Evolutionary conservation across 225 moss, liverwort and hornwort species (phyloP), one percentile per base, ranked within the genome.

Genomic region (Marchantia polymorpha): DNA sequence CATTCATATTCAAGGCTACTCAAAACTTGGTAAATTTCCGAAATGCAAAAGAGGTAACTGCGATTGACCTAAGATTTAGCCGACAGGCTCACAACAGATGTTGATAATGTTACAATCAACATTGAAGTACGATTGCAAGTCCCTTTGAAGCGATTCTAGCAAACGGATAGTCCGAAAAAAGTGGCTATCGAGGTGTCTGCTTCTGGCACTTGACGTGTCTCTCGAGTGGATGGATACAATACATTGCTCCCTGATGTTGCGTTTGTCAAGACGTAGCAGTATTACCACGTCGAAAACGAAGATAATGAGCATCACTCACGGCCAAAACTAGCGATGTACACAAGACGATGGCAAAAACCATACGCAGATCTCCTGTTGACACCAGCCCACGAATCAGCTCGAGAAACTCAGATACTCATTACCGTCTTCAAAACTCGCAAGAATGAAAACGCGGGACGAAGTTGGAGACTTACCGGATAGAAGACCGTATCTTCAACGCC

Each of bases 401-500:
- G 20, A 26, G 26, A 13, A 50, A 51, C 12, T 23, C 19, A 3
- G 39, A 2, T 39, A 39, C 39, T 5, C 5, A 39, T 2, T 39
- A 2, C 39, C 39, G 20, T 14, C 2, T 52, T 51, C 20, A 50
- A 9, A 6, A 39, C 39, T 39, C 39, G 5, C 39, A 39, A 39
- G 39, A 39, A 39, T 2, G 39, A 39, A 39, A 39, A 17, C 23
- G 25, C 23, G 67, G 3, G 12, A 39, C 2, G 5, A 30, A 16
- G 73, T 25, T 50, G 13, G 58, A 39, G 8, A 0, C 58, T 75
- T 75, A 58, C 75, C 31, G 39, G 10, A 8, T 47, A 22, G 47
- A 49, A 75, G 2, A 22, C 46, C 7, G 10, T n/a, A 3, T 11
- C 48, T 58, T 93, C 81, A 97, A 52, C 93, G 94, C 66, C 96